Conservation (phyloP, 2,329 filamentous ascomycete species). For the Neospermospora avenae region DNA sequence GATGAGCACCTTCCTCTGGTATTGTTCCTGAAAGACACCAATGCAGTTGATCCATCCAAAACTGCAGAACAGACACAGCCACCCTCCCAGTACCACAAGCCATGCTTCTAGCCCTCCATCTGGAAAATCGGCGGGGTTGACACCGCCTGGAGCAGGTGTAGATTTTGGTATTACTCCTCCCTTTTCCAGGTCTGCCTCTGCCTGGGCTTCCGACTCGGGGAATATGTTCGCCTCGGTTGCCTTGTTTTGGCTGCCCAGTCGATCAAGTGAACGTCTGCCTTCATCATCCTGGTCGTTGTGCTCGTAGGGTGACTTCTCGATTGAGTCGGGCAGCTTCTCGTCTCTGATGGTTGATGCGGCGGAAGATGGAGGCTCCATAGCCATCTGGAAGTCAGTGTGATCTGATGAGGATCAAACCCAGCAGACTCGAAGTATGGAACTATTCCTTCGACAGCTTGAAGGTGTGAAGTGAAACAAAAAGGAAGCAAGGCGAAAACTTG, state of each 20-base stretch:
- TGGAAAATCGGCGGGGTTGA: slow-evolving; percentile 51
- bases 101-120: slow-evolving; percentile 56
- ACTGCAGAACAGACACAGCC: slow-evolving; percentile 45
- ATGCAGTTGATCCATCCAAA: slow-evolving; percentile 50
- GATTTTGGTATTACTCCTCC: slow-evolving; percentile 22
- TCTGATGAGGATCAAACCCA: not conserved
- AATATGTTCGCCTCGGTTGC: slow-evolving; percentile 51
- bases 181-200: slow-evolving; percentile 78
- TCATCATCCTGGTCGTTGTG: slow-evolving; percentile 3
- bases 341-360: not conserved
- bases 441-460: not conserved
- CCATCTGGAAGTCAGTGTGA: not conserved
- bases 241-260: slow-evolving; percentile 32
- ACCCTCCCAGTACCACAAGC: slow-evolving; percentile 51
- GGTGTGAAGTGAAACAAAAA: not conserved
- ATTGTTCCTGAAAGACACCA: slow-evolving; percentile 58
- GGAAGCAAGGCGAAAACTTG: not conserved
- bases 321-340: slow-evolving; percentile 7
- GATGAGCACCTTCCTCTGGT: slow-evolving; percentile 46
- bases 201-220: slow-evolving; percentile 88
- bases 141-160: slow-evolving; percentile 20
- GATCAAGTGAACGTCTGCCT: slow-evolving; percentile 12
- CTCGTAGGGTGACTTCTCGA: slow-evolving; percentile 9
- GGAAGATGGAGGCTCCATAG: not conserved
- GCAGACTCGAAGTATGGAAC: not conserved